phyloP scores from a whole-genome alignment of 1,284 basidiomycete species.

The Gymnopus androsaceus region DNA sequence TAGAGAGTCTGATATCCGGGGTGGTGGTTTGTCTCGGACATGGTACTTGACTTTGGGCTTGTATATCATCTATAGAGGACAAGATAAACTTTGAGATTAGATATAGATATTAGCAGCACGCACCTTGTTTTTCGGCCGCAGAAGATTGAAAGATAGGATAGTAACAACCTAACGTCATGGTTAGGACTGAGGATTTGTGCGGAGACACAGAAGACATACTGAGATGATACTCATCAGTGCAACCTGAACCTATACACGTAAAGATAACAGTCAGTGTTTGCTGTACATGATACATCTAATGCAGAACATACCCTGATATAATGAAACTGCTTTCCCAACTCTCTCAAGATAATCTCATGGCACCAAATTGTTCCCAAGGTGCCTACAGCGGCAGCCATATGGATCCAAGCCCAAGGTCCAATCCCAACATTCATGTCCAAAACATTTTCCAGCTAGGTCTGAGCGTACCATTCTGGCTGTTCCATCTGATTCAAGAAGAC shows the following conservation, averaged over 20 bases:
- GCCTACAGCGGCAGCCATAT: constrained; percentile 12
- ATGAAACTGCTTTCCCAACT: constrained; percentile 14
- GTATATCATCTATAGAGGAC: constrained; percentile 64
- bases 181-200: neutral
- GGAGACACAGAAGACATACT: constrained; percentile 41
- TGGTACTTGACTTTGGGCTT: constrained; percentile 90
- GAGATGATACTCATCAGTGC: constrained; percentile 71
- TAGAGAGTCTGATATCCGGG: constrained; percentile 78
- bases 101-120: constrained; percentile 15
- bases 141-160: constrained; percentile 71
- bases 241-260: no score
- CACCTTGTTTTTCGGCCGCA: constrained; percentile 80
- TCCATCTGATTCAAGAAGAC: constrained; percentile 30
- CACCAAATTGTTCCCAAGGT: neutral
- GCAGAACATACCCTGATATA: constrained; percentile 14
- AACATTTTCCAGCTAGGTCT: constrained; percentile 28
- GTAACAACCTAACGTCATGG: constrained; percentile 54
- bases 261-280: no score
- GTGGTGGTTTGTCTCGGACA: constrained; percentile 77
- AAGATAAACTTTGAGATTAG: no score
- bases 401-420: constrained; percentile 15
- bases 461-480: constrained; percentile 35
- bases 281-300: no score
- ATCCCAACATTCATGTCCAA: constrained; percentile 4
- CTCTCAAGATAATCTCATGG: neutral